Conservation (phyloP, 805 yeast genomes). For the Hanseniaspora nectarophila region DNA sequence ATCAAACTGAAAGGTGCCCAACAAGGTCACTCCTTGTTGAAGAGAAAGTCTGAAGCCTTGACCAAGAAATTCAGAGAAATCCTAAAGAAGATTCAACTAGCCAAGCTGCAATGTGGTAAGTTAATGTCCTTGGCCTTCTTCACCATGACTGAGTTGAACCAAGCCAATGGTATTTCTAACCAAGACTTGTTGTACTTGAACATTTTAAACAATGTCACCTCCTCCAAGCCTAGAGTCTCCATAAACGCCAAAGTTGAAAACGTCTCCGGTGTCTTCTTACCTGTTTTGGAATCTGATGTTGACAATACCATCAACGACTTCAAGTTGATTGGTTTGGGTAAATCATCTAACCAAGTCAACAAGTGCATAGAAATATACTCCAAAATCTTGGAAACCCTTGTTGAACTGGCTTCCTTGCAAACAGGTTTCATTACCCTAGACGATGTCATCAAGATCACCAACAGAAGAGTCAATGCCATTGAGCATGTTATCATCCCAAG, state of each 20-base stretch:
- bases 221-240: conserved; percentile 68
- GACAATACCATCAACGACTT: conserved; percentile 84
- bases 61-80: conserved; percentile 94
- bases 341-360: conserved; percentile 97
- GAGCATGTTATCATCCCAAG: conserved; percentile 97
- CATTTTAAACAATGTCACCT: conserved; percentile 78
- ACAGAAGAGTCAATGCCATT: conserved; percentile 95
- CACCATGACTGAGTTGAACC: conserved; percentile 90
- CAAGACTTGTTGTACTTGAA: conserved; percentile 81
- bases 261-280: conserved; percentile 89
- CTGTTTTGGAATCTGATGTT: conserved; percentile 77
- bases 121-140: conserved; percentile 98
- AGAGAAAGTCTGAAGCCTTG: conserved; percentile 92
- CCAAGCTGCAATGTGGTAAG: conserved; percentile 93
- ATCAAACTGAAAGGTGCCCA: conserved; percentile 92
- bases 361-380: conserved; percentile 88
- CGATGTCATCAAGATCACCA: conserved; percentile 94
- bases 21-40: conserved; percentile 85
- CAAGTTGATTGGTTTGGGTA: conserved; percentile 89
- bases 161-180: conserved; percentile 63
- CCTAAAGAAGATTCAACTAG: conserved; percentile 83
- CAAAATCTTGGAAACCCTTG: conserved; percentile 92
- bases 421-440: conserved; percentile 93
- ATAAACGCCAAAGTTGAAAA: conserved; percentile 89
- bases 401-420: conserved; percentile 88